Base-by-base conservation (phyloP, 2,329 filamentous ascomycete genomes). In the Leptographium lundbergii region DNA sequence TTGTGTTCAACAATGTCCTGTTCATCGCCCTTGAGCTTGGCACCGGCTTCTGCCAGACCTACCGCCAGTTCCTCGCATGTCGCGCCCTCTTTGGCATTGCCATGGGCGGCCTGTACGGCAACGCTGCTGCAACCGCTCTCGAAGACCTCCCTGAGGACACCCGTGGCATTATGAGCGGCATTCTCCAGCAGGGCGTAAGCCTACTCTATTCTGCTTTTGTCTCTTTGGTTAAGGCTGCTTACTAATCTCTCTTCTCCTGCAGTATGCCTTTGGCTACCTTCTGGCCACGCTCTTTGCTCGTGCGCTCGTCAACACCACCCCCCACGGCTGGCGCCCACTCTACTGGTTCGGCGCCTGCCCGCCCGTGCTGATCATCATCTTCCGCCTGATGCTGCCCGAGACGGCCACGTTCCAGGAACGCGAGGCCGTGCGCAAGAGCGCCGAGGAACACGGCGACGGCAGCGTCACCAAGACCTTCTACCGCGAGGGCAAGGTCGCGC, bases 51-150 rank as follows among this genome's bases (percentile, higher is more conserved):
- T 81, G 82, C 67, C 66, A 69, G 0, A 91, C 85, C 0, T 94
- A 89, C 68, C 70, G 79, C 58, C 81, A 89, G 66, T 91, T 91
- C 69, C 73, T 91, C n/a, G 87, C 82, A 10, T 86, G 90, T 1
- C 78, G 88, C 56, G 81, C 82, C 62, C 72, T 90, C 14, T 91
- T 90, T 65, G 88, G 88, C 24, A 74, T 91, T 14, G 88, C 89
- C 71, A 91, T 91, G 87, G 88, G 87, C 45, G 88, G 88, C 65
- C 84, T 91, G 14, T 90, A 89, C 69, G 88, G 87, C 42, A 89
- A 89, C 66, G 86, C 87, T 42, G 85, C 88, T 52, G 86, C 86
- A 55, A 91, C 89, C 82, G 86, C 87, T 0, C 75, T 91, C 10
- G 88, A 91, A 68, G 66, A 66, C 63, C 79, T 78, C 59, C 71